Evolutionary conservation across 139 green algal genomes (phyloP), one percentile per base, ranked within the genome.

Genomic region (Astrephomene gubernaculifera): DNA sequence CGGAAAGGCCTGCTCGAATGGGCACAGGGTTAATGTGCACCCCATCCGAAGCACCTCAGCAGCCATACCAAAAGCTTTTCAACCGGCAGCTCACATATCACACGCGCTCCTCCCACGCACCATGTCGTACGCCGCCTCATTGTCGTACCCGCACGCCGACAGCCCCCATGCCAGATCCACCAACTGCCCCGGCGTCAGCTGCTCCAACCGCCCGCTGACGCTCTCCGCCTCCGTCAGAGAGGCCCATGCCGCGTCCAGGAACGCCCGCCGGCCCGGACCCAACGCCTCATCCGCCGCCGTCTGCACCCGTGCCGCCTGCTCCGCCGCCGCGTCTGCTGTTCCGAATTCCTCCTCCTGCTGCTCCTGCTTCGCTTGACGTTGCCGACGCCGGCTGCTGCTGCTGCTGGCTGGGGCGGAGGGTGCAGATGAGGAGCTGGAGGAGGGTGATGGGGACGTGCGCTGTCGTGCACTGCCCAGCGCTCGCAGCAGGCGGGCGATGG

Each of bases 81-180:
- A n/a, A n/a, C n/a, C n/a, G n/a, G n/a, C n/a, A n/a, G n/a, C n/a
- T n/a, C n/a, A n/a, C n/a, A n/a, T n/a, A n/a, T n/a, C n/a, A n/a
- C n/a, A n/a, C n/a, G n/a, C n/a, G n/a, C n/a, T n/a, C n/a, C n/a
- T n/a, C n/a, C n/a, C n/a, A 57, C 75, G 14, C 10, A 83, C 76
- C 76, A 35, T 41, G 57, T 83, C 76, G 39, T 83, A 83, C 57
- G 57, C 41, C 0, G 57, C 57, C 2, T 25, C 9, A 4, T 72
- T 38, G 61, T 73, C 76, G 60, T 83, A 83, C 60, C 76, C 60
- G 38, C 76, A 83, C 39, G 60, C 76, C 60, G 76, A 27, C n/a
- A 83, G 76, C 4, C 76, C 76, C n/a, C 39, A 44, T 39, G 36
- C 60, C n/a, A 33, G 39, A 31, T 83, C 76, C 39, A 72, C 76